Conservation (phyloP, 257 asterid species). For the Solanum raphanifolium region DNA sequence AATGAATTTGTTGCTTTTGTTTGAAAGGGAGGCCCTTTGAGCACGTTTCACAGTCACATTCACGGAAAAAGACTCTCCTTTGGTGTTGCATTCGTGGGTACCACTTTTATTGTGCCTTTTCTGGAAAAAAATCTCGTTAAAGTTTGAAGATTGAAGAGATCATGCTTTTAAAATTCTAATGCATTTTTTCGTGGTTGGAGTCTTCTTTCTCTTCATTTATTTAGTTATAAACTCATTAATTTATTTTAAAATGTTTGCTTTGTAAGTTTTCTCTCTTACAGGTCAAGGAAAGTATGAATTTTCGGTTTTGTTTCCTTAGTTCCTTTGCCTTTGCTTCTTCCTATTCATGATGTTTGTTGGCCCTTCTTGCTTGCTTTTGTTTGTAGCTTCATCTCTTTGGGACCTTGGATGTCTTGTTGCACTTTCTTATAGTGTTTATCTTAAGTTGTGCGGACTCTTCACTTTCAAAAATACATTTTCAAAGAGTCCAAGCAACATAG, state of each 20-base stretch:
- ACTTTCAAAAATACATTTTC: too few species aligned
- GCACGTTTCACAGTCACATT: slow-evolving; percentile 11
- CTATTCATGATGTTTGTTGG: neutral
- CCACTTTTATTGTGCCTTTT: neutral
- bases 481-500: too few species aligned
- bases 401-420: neutral
- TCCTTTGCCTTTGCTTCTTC: neutral
- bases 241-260: neutral
- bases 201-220: neutral
- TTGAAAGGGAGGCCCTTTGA: slow-evolving; percentile 10
- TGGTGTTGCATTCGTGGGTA: neutral
- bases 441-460: neutral
- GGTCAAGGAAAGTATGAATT: neutral
- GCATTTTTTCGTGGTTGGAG: neutral
- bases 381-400: neutral
- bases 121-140: neutral
- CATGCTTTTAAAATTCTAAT: neutral
- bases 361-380: neutral
- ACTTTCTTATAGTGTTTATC: neutral
- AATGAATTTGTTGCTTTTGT: neutral
- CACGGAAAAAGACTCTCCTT: neutral
- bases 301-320: neutral
- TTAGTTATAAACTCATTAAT: neutral
- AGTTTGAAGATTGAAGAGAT: neutral
- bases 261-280: neutral